Evolutionary conservation across 1,284 basidiomycete species (phyloP), one percentile per base, ranked within the genome.

Genomic region (Fereydounia khargensis): DNA sequence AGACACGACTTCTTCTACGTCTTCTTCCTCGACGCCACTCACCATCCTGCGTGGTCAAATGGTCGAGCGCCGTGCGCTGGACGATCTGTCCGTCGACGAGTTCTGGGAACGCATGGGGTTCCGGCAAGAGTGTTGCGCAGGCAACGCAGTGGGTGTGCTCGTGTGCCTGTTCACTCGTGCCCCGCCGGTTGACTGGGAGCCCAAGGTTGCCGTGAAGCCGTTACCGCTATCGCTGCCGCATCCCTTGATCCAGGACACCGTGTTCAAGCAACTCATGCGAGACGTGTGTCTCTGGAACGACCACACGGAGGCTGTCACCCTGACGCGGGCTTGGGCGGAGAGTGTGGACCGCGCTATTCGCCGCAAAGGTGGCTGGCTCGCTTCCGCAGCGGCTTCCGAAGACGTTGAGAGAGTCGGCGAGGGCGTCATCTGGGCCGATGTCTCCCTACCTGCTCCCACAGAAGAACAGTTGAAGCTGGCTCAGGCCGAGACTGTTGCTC

Each of bases 101-200:
- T 75, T 71, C 44, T 75, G 73, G 71, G 64, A 70, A 37, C 55
- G 70, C 1, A 69, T 75, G 69, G 73, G 48, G 7, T 75, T 67
- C 39, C 54, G 73, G 2, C 73, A 75, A 38, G 73, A 75, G 35
- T 75, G 73, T 37, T 69, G 63, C 35, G 57, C 69, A 2, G 73
- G 73, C 4, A 72, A 70, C 36, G 68, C 68, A 3, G 69, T 74
- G 4, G 73, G 73, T 4, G 67, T 71, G 3, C 65, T 74, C 34
- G 62, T 73, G 4, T 42, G 64, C 17, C 41, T 65, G 5, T 66
- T 65, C 22, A 70, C 40, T 3, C 60, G 47, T 13, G 38, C 20
- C 10, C 42, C 42, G 4, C n/a, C n/a, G n/a, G n/a, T n/a, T n/a
- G n/a, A n/a, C n/a, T n/a, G n/a, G n/a, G 8, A 6, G 4, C 4